Evolutionary conservation across 148 eudicot genomes (phyloP), one percentile per base, ranked within the genome.

Genomic region (Dysphania ambrosioides): DNA sequence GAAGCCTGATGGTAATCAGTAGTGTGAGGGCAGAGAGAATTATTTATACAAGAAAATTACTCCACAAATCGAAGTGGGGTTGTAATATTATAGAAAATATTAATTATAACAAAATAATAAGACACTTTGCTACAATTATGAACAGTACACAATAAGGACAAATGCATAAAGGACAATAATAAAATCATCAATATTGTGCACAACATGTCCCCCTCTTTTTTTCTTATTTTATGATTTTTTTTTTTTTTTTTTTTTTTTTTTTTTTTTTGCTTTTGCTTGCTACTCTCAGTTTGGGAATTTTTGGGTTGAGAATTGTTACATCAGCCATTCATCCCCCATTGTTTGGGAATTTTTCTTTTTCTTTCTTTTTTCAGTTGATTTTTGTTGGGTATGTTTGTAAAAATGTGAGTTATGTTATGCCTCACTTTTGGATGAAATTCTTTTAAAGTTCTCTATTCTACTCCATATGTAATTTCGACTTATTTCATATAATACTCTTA

Each of bases 1-100:
- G n/a, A n/a, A n/a, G n/a, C n/a, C n/a, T n/a, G n/a, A n/a, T n/a
- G n/a, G n/a, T n/a, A n/a, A n/a, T n/a, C n/a, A n/a, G n/a, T n/a
- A n/a, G n/a, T n/a, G n/a, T n/a, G 72, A 55, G 19, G 35, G n/a
- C n/a, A n/a, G 51, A 40, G 62, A 61, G 70, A 55, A 75, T 79
- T n/a, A 75, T 79, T 75, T 79, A 79, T 75, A 66, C 24, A 36
- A 70, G 72, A 27, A 79, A 62, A 69, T 64, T 23, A 79, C 23
- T 63, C 18, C 23, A 19, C 69, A 74, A 79, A 55, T 24, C 42
- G 72, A n/a, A n/a, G n/a, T n/a, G n/a, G n/a, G n/a, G 71, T 29
- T 74, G 77, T 68, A 73, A 35, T 68, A 79, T 47, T 47, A 74
- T 61, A 27, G 30, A 27, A 53, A 19, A 69, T n/a, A n/a, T n/a